Conservation (phyloP, 2,329 filamentous ascomycete genomes). For the Epichloe gansuensis region DNA sequence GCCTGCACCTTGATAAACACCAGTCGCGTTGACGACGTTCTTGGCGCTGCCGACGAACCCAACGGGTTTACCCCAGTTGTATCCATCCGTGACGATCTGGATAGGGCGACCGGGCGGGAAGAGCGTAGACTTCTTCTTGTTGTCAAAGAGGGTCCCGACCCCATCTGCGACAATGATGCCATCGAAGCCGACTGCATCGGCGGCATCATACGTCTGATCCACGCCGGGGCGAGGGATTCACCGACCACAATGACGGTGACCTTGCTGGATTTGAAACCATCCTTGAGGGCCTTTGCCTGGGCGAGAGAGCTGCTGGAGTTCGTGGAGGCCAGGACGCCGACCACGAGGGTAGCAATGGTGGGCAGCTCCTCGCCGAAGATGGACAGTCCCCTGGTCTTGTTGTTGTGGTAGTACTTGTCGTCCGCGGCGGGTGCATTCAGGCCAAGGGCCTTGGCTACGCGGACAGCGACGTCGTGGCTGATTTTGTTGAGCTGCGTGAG, state of each 20-base stretch:
- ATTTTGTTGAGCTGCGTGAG: conserved; percentile 57
- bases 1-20: conserved; percentile 31
- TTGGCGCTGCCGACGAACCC: conserved; percentile 39
- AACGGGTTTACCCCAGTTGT: conserved; percentile 59
- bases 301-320: conserved; percentile 29
- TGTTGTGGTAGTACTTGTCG: conserved; percentile 54
- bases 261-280: conserved; percentile 34
- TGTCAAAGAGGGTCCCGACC: conserved; percentile 38
- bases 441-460: conserved; percentile 51
- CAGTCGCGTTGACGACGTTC: conserved; percentile 27
- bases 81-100: conserved; percentile 51
- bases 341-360: conserved; percentile 48
- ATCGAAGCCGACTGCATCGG: conserved; percentile 52
- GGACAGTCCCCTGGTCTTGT: conserved; percentile 49
- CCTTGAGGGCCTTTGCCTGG: conserved; percentile 37
- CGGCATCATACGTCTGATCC: conserved; percentile 51
- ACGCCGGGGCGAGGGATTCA: conserved; percentile 43
- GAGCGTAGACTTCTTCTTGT: conserved; percentile 34
- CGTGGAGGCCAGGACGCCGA: conserved; percentile 47
- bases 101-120: conserved; percentile 52
- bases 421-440: conserved; percentile 47
- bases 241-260: conserved; percentile 49
- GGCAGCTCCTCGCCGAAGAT: conserved; percentile 46
- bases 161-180: conserved; percentile 48
- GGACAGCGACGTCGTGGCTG: conserved; percentile 52